Conservation (phyloP, 768 basidiomycete genomes). For the Postia placenta region DNA sequence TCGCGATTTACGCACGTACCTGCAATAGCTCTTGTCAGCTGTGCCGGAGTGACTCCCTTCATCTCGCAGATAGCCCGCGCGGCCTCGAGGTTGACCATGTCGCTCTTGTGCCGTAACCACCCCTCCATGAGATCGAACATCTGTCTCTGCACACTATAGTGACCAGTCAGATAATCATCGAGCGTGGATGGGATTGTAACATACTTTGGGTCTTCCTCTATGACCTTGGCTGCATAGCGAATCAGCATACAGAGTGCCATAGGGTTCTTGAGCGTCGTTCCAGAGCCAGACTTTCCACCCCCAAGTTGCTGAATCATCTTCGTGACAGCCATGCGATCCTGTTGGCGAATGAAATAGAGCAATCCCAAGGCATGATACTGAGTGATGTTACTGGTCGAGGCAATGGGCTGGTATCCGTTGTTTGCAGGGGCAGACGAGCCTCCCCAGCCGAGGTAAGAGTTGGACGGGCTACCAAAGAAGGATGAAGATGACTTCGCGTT, state of each 20-base stretch:
- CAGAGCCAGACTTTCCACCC: constrained; percentile 78
- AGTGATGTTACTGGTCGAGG: constrained; percentile 86
- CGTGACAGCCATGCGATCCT: constrained; percentile 97
- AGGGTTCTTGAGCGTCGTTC: constrained; percentile 84
- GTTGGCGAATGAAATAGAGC: constrained; percentile 90
- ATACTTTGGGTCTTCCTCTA: constrained; percentile 98
- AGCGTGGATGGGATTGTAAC: constrained; percentile 23
- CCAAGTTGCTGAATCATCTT: constrained; percentile 99
- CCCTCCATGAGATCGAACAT: constrained; percentile 93
- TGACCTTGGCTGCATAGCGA: constrained; percentile 96
- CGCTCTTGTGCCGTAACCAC: constrained; percentile 96
- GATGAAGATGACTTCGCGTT: constrained; percentile 76
- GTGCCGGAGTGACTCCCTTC: constrained; percentile 71
- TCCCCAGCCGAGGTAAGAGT: constrained; percentile 73
- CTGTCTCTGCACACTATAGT: constrained; percentile 74
- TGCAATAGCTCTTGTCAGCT: constrained; percentile 83
- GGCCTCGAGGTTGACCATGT: constrained; percentile 99
- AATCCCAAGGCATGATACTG: constrained; percentile 97
- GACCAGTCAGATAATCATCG: constrained; percentile 1
- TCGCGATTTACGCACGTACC: constrained; percentile 41
- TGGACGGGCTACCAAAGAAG: constrained; percentile 48
- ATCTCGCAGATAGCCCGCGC: constrained; percentile 97
- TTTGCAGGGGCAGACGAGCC: constrained; percentile 42
- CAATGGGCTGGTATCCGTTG: constrained; percentile 68
- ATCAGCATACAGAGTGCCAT: constrained; percentile 99